Percentiles rank a stretch among this genome's conserved stretches.
These are phyloP conservation scores for Hyaloperonospora arabidopsidis DNA, from an alignment of 352 stramenopile species.

Conservation along the genomic window DNA sequence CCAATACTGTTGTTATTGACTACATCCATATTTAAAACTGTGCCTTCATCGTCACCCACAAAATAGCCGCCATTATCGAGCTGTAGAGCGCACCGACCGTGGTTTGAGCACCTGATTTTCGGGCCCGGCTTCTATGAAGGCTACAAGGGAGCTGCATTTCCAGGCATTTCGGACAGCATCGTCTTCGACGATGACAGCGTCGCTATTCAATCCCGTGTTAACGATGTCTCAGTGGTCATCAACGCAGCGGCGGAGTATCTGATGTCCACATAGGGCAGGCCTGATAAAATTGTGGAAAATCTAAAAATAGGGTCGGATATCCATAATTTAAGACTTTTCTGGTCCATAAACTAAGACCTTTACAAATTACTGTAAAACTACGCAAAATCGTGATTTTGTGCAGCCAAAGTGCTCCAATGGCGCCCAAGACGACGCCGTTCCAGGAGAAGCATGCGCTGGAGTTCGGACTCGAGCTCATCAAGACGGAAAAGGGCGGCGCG, in stretches of 20 bases:
- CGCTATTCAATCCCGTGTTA: slow-evolving; percentile 34
- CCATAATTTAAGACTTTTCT: no score
- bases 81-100: slow-evolving; percentile 59
- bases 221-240: slow-evolving; percentile 34
- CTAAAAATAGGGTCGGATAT: no score
- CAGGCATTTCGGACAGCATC: slow-evolving; percentile 38
- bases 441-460: no score
- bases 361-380: no score
- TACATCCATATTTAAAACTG: slow-evolving; percentile 54
- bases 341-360: no score
- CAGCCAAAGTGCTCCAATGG: no score
- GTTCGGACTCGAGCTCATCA: no score
- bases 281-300: no score
- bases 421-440: no score
- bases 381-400: no score
- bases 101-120: slow-evolving; percentile 42
- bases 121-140: slow-evolving; percentile 45
- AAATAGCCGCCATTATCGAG: slow-evolving; percentile 53
- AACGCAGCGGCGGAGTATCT: slow-evolving; percentile 30
- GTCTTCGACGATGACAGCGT: slow-evolving; percentile 31
- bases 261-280: slow-evolving; percentile 4
- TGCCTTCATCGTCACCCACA: slow-evolving; percentile 61
- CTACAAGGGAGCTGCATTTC: slow-evolving; percentile 40
- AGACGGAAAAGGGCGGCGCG: no score
- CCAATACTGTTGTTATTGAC: slow-evolving; percentile 69